Base-by-base conservation (phyloP, 179 eudicot genomes). In the Beta lomatogona region DNA sequence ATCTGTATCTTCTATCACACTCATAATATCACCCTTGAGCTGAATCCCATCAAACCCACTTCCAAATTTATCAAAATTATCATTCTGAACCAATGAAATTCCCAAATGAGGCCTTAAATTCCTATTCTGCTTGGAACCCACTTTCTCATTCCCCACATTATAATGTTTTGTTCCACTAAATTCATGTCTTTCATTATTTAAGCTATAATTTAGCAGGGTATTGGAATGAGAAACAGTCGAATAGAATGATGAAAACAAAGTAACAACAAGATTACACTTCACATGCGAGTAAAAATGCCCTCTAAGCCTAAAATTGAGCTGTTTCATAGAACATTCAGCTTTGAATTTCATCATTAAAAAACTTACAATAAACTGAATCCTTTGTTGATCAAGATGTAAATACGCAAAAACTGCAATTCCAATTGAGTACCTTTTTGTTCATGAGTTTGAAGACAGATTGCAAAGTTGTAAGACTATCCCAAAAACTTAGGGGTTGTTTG, bases 1-100 rank as follows among this genome's bases (percentile, higher is more conserved):
- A 57, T 84, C 83, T 8, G 68, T 67, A 66, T 68, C 85, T 18
- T 61, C 86, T 73, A 48, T 71, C 52, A 78, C 50, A 82, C 19
- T 75, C 64, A 55, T 80, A 76, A 79, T 70, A 28, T 76, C 76
- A 76, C 63, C 79, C 82, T 71, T 72, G 50, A 36, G 81, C 70
- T 81, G 21, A 58, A 71, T 45, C 58, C 81, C 75, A 18, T 25
- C 78, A 64, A 61, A 82, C 79, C 79, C 81, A 69, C 41, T 21
- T 63, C 71, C 79, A 15, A 16, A 54, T 55, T 74, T 65, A 77
- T 72, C 84, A 74, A 83, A 75, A 46, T 67, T 58, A 54, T 71
- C 73, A 44, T 64, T 82, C 50, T 80, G 76, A 21, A 64, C 60
- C 53, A 52, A 19, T 45, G 69, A 67, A 68, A 19, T 59, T 19